Conservation (phyloP, 2,329 filamentous ascomycete genomes). For the Colletotrichum trifolii region DNA sequence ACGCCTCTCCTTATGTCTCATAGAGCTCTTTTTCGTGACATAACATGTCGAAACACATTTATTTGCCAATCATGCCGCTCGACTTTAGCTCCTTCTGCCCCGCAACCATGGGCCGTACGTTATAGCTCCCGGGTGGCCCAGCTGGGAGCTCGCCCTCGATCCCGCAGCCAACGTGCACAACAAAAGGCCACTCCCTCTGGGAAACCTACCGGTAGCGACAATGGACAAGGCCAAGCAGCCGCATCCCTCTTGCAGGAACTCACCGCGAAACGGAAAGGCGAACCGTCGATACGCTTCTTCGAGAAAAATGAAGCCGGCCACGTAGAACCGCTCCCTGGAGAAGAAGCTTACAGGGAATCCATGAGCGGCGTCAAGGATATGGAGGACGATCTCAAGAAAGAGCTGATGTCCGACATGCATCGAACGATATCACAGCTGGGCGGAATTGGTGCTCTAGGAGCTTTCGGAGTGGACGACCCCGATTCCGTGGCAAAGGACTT, state of each 20-base stretch:
- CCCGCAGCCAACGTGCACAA: slow-evolving; percentile 2
- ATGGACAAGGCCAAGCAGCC: slow-evolving; percentile 18
- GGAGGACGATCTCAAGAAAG: slow-evolving; percentile 43
- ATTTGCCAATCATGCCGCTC: slow-evolving; percentile 53
- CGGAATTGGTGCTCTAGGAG: slow-evolving; percentile 36
- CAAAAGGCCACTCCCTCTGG: slow-evolving; percentile 1
- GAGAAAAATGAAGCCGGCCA: slow-evolving; percentile 56
- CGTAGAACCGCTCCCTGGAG: slow-evolving; percentile 50
- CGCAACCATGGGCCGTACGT: slow-evolving; percentile 43
- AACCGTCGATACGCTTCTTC: slow-evolving; percentile 56
- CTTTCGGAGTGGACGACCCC: slow-evolving; percentile 57
- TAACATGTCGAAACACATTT: slow-evolving; percentile 47
- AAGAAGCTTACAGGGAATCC: slow-evolving; percentile 54
- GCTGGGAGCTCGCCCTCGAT: slow-evolving; percentile 19
- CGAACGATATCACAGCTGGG: slow-evolving; percentile 45
- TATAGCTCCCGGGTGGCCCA: slow-evolving; percentile 46
- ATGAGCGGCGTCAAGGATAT: slow-evolving; percentile 46
- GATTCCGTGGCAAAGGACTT: slow-evolving; percentile 53
- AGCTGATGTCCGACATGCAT: slow-evolving; percentile 39
- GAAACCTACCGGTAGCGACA: not conserved
- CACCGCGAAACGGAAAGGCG: slow-evolving; percentile 30
- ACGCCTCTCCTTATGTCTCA: slow-evolving; percentile 35
- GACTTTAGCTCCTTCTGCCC: slow-evolving; percentile 41
- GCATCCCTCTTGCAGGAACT: slow-evolving; percentile 40
- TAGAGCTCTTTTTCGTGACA: slow-evolving; percentile 45